Percentiles rank a stretch among this genome's conserved stretches.
These are phyloP conservation scores for Flaveria ramosissima DNA, from an alignment of 129 eudicot species.

Conservation along the genomic window DNA sequence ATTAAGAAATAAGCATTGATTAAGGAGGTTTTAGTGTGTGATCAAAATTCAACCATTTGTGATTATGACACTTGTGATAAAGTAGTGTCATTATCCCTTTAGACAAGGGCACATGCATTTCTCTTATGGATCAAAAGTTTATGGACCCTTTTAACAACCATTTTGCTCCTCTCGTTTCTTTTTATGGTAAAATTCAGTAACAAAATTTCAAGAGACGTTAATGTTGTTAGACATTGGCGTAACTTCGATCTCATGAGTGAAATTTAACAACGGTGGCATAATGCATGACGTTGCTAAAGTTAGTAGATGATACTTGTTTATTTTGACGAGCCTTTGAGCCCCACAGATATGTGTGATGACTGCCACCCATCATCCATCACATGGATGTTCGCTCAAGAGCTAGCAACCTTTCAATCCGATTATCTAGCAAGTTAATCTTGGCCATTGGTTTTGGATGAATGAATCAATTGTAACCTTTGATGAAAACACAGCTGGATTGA, in stretches of 20 bases:
- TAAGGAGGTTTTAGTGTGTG: conserved; percentile 25
- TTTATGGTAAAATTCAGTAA: conserved; percentile 4
- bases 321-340: conserved; percentile 7
- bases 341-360: conserved; percentile 24
- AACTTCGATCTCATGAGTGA: conserved; percentile 1
- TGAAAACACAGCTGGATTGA: neutral
- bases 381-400: neutral
- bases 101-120: conserved; percentile 56
- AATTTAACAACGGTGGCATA: conserved; percentile 22
- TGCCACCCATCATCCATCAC: conserved; percentile 25
- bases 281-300: conserved; percentile 18
- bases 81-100: conserved; percentile 24
- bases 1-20: conserved; percentile 19
- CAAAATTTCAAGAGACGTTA: neutral
- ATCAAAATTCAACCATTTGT: conserved; percentile 36
- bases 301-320: conserved; percentile 32
- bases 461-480: neutral
- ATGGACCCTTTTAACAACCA: conserved; percentile 31
- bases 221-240: conserved; percentile 17
- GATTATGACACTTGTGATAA: conserved; percentile 39
- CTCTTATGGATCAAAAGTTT: conserved; percentile 42
- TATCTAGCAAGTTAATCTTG: conserved; percentile 4
- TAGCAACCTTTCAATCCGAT: neutral
- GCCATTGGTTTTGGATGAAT: conserved; percentile 24
- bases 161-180: conserved; percentile 30